These are phyloP conservation scores for Quillaja saponaria DNA, from an alignment of 306 rosid species.

Conservation along the genomic window DNA sequence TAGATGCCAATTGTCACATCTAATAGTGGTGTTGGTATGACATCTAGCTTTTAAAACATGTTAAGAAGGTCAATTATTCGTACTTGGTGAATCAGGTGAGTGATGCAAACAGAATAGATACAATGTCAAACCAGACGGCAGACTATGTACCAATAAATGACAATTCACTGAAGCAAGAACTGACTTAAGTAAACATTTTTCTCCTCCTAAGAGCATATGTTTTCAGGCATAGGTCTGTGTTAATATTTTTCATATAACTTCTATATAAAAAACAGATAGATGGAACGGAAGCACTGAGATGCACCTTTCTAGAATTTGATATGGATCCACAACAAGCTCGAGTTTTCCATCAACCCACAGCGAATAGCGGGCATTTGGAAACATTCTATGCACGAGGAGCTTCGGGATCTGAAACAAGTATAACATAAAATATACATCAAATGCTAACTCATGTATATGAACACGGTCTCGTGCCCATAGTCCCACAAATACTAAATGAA, in stretches of 20 bases:
- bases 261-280: neutral
- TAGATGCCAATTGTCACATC: conserved; percentile 9
- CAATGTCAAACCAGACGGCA: conserved; percentile 3
- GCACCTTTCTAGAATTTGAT: conserved; percentile 89
- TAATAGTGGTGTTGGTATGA: neutral
- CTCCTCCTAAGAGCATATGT: neutral
- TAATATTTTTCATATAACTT: neutral
- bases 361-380: conserved; percentile 88
- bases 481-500: neutral
- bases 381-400: conserved; percentile 84
- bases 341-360: conserved; percentile 95
- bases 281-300: conserved; percentile 1
- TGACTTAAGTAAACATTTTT: neutral
- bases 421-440: conserved; percentile 24
- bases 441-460: conserved; percentile 12
- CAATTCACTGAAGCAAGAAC: conserved; percentile 7
- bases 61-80: conserved; percentile 3
- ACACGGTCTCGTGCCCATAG: neutral
- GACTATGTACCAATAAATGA: conserved; percentile 9
- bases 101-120: conserved; percentile 15
- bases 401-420: conserved; percentile 76
- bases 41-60: conserved; percentile 10
- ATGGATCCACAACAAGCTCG: conserved; percentile 88
- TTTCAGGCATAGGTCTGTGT: neutral
- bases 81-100: neutral